Evolutionary conservation across 1,139 yeast species (phyloP), one percentile per base, ranked within the genome.

Genomic region (Pichia norvegensis): DNA sequence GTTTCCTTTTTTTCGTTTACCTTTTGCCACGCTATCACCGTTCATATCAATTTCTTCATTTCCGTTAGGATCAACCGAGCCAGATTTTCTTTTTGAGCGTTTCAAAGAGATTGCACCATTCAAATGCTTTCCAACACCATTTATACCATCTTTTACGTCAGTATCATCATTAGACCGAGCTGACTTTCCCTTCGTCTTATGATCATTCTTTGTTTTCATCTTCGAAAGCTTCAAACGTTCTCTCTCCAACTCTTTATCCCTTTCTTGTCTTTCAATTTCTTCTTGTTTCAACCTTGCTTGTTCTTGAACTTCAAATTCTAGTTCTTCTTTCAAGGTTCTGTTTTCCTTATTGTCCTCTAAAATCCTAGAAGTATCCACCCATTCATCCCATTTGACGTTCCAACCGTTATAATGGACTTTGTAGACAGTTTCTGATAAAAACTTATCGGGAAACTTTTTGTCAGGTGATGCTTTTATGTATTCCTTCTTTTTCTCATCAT

Each of bases 361-460:
- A 11, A 90, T 74, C 37, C 97, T 69, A 43, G 78, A 81, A 10
- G 67, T 65, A 1, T 78, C 74, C 1, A 92, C 95, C 98, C 98
- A 92, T 63, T 92, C 98, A 62, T 92, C 97, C 97, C 97, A 90
- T 52, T 90, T 81, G 20, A 81, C 67, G 59, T 88, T 92, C 98
- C 98, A 92, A 2, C 98, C 97, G 58, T 82, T 85, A 65, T 92
- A 92, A 61, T 92, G 98, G 10, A 92, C 78, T 54, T 71, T 81
- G 63, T 78, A 90, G 9, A 47, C 80, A 72, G 46, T 68, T 62
- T 44, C 66, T 57, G 27, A 62, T 63, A 33, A 57, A 58, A 35
- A 74, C 3, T 68, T 73, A 16, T 61, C 66, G 1, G 87, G 82
- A 31, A 79, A 63, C 39, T 66, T 72, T 17, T 69, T 65, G 22